Conservation (phyloP, 2,329 filamentous ascomycete species). For the Fusarium staphyleae region DNA sequence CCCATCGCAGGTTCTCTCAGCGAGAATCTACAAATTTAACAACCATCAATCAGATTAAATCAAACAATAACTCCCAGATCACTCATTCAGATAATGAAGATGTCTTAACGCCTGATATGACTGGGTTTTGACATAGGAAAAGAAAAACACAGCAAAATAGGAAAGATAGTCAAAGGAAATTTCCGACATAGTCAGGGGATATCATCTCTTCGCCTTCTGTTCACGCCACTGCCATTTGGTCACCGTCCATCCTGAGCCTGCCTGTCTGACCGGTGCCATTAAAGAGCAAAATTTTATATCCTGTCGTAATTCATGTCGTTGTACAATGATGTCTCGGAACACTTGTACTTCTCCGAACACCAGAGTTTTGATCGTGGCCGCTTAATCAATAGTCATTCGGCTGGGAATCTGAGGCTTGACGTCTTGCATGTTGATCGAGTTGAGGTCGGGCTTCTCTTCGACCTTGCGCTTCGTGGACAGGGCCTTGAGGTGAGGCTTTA, state of each 20-base stretch:
- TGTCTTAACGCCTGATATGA: conserved; percentile 39
- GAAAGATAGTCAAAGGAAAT: conserved; percentile 34
- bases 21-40: conserved; percentile 18
- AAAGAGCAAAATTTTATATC: conserved; percentile 34
- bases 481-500: conserved; percentile 83
- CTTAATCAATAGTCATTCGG: conserved; percentile 69
- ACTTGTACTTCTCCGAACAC: neutral
- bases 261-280: conserved; percentile 41
- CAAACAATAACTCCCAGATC: conserved; percentile 33
- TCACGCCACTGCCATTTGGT: conserved; percentile 37
- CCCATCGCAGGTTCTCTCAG: conserved; percentile 8
- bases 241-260: conserved; percentile 41
- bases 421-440: conserved; percentile 64
- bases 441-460: conserved; percentile 63
- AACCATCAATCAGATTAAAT: conserved; percentile 10
- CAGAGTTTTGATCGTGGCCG: conserved; percentile 15
- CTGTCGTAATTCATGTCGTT: conserved; percentile 49
- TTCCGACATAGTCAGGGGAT: conserved; percentile 37
- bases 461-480: conserved; percentile 48
- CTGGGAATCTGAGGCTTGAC: conserved; percentile 62
- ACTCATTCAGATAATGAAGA: conserved; percentile 34
- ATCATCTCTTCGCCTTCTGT: conserved; percentile 42
- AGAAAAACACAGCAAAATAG: conserved; percentile 22
- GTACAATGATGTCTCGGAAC: conserved; percentile 36
- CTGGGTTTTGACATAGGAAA: conserved; percentile 32